Evolutionary conservation across 768 basidiomycete genomes (phyloP).

Genomic region (Amanita jacksonii): DNA sequence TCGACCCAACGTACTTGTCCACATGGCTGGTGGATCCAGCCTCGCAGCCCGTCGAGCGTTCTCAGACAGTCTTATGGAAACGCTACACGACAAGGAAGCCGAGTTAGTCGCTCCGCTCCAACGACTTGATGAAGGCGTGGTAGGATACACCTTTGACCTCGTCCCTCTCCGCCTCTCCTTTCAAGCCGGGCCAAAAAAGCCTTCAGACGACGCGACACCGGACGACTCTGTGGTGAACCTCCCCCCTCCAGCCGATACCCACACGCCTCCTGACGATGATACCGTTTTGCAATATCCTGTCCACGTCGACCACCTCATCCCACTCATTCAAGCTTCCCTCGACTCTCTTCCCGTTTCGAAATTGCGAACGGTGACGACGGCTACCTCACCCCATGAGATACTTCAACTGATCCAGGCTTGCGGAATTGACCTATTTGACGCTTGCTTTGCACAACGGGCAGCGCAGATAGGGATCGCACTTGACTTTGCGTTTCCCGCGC

Average conservation of each 20-base stretch:
- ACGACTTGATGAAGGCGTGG: slow-evolving; percentile 57
- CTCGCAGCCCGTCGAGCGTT: slow-evolving; percentile 55
- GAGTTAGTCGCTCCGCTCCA: slow-evolving; percentile 39
- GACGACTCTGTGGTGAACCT: slow-evolving; percentile 8
- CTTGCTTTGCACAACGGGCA: slow-evolving; percentile 58
- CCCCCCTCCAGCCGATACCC: too few relatives aligned
- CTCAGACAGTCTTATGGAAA: slow-evolving; percentile 45
- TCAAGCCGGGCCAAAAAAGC: slow-evolving; percentile 12
- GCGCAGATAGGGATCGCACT: slow-evolving; percentile 66
- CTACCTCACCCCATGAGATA: slow-evolving; percentile 64
- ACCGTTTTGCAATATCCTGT: background rate
- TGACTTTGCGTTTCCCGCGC: slow-evolving; percentile 66
- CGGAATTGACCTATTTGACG: slow-evolving; percentile 73
- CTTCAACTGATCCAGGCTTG: slow-evolving; percentile 51
- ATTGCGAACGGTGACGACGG: slow-evolving; percentile 50
- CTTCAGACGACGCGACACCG: background rate
- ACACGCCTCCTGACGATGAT: background rate
- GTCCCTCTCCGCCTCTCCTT: slow-evolving; percentile 33
- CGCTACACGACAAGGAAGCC: slow-evolving; percentile 44
- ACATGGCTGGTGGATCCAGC: slow-evolving; percentile 56
- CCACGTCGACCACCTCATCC: slow-evolving; percentile 16
- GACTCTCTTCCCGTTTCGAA: slow-evolving; percentile 41
- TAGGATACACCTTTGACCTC: slow-evolving; percentile 67
- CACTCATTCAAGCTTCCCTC: slow-evolving; percentile 55
- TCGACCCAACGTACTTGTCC: slow-evolving; percentile 39